Evolutionary conservation across 164 flowering plant species (phyloP).

Genomic region (Macadamia integrifolia): DNA sequence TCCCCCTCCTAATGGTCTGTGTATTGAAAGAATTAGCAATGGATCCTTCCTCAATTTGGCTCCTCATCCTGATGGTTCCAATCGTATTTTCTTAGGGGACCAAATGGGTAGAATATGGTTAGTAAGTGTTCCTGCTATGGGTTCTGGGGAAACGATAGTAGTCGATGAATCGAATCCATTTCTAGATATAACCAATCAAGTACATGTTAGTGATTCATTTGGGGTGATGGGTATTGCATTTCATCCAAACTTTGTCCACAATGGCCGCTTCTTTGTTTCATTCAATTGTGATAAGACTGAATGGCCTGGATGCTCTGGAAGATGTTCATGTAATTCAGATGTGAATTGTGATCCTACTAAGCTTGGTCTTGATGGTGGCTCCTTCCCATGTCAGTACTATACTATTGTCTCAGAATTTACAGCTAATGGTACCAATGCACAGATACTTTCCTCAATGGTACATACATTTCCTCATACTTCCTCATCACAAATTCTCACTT

Average conservation of each 20-base stretch:
- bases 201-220: slow-evolving; percentile 61
- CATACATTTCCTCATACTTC: slow-evolving; percentile 13
- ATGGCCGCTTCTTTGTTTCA: slow-evolving; percentile 82
- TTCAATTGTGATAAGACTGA: slow-evolving; percentile 70
- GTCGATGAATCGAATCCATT: slow-evolving; percentile 63
- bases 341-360: slow-evolving; percentile 82
- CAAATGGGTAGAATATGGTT: slow-evolving; percentile 77
- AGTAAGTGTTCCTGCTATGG: slow-evolving; percentile 63
- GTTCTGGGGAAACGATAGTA: slow-evolving; percentile 52
- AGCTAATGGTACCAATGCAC: slow-evolving; percentile 46
- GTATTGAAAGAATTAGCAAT: slow-evolving; percentile 84
- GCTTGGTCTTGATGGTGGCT: slow-evolving; percentile 48
- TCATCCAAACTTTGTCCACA: slow-evolving; percentile 71
- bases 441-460: slow-evolving; percentile 46
- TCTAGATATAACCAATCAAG: slow-evolving; percentile 70
- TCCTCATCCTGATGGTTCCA: slow-evolving; percentile 86
- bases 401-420: slow-evolving; percentile 71
- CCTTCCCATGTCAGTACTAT: slow-evolving; percentile 74
- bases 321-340: slow-evolving; percentile 86
- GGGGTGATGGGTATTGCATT: slow-evolving; percentile 83
- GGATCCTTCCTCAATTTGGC: slow-evolving; percentile 76
- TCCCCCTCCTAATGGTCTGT: slow-evolving; percentile 56
- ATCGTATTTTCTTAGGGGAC: slow-evolving; percentile 65
- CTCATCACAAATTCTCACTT: background rate
- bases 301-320: slow-evolving; percentile 74